These are phyloP conservation scores for Phytophthora vignae DNA, from an alignment of 352 stramenopile genomes.

Conservation along the genomic window DNA sequence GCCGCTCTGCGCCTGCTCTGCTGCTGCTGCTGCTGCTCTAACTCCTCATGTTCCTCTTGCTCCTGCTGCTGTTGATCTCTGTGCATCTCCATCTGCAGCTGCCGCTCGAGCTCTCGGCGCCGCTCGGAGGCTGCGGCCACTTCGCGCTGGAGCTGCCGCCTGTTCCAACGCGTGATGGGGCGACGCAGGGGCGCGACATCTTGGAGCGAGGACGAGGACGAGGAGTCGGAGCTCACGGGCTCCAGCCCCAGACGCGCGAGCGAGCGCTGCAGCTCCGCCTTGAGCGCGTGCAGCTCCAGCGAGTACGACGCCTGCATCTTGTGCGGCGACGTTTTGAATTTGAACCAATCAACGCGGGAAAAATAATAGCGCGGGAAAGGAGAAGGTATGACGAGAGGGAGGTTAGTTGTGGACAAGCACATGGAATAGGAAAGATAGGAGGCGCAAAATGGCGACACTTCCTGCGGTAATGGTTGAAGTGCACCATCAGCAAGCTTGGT, in stretches of 20 bases:
- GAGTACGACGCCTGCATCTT: slow-evolving; percentile 38
- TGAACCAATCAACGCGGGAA: slow-evolving; percentile 38
- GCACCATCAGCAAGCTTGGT: too few species aligned
- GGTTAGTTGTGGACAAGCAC: not conserved
- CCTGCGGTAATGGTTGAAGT: too few species aligned
- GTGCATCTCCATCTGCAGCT: slow-evolving; percentile 46
- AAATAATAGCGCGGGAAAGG: not conserved
- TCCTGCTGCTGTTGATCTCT: slow-evolving; percentile 10
- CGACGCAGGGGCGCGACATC: not conserved
- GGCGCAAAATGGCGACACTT: not conserved
- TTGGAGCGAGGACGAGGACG: too few species aligned
- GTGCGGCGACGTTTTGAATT: slow-evolving; percentile 21
- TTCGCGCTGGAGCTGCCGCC: slow-evolving; percentile 47
- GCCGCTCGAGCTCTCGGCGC: slow-evolving; percentile 43
- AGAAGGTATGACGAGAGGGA: not conserved
- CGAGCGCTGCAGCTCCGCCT: slow-evolving; percentile 62
- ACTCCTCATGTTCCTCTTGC: not conserved
- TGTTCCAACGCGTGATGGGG: slow-evolving; percentile 31
- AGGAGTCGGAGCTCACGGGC: not conserved
- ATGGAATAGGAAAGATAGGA: not conserved
- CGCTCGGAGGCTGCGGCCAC: slow-evolving; percentile 42
- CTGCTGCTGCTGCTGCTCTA: not conserved
- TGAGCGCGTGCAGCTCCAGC: slow-evolving; percentile 68
- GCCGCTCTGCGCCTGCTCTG: slow-evolving; percentile 9
- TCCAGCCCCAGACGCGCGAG: slow-evolving; percentile 47